Conservation (phyloP, 2,329 filamentous ascomycete species). For the Penicillium palitans region DNA sequence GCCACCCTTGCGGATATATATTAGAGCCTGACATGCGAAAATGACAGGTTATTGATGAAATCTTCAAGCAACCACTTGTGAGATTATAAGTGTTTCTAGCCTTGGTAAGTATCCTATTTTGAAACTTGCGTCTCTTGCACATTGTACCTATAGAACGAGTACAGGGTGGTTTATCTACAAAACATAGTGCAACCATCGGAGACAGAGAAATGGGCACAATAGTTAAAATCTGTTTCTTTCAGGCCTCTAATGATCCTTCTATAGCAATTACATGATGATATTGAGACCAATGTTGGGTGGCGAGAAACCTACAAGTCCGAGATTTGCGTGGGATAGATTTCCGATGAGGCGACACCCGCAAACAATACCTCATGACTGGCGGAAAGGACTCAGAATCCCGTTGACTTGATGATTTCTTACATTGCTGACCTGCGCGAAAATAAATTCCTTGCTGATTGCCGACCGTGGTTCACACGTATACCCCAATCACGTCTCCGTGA, state of each 20-base stretch:
- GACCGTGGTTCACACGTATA: conserved; percentile 2
- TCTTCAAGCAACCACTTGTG: accelerated
- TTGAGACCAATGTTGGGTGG: neutral
- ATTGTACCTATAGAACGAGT: neutral
- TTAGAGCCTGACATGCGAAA: neutral
- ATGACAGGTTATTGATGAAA: too few species aligned
- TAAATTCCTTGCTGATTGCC: neutral
- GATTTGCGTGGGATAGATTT: conserved; percentile 6
- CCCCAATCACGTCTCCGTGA: conserved; percentile 9
- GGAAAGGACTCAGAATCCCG: neutral
- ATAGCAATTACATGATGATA: neutral
- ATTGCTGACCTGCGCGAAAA: neutral
- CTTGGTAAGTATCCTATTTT: too few species aligned
- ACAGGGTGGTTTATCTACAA: neutral
- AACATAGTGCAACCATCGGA: neutral
- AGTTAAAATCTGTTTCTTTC: neutral
- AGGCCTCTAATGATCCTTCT: neutral
- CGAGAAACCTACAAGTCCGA: neutral
- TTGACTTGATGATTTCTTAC: neutral
- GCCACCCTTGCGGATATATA: neutral
- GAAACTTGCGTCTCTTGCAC: too few species aligned
- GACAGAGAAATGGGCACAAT: conserved; percentile 22
- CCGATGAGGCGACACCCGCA: conserved; percentile 4
- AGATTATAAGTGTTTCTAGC: neutral
- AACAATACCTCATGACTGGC: neutral